phyloP scores from a whole-genome alignment of 2,329 filamentous ascomycete genomes.

The Pseudocercospora musae region DNA sequence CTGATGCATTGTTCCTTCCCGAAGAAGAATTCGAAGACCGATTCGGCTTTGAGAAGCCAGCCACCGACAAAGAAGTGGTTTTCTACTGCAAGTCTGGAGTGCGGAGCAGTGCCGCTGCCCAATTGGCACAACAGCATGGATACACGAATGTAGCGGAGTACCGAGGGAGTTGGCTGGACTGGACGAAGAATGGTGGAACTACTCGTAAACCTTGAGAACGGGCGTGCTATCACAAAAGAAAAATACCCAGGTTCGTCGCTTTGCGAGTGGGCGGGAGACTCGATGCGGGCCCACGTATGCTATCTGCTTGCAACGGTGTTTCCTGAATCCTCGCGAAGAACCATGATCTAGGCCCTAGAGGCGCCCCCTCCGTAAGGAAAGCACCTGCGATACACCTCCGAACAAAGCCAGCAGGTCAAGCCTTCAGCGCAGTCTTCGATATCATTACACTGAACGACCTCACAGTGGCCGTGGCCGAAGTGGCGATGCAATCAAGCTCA shows the following conservation, averaged over 20 bases:
- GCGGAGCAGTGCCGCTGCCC: slow-evolving; percentile 71
- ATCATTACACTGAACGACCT: too few species aligned
- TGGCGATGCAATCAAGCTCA: too few species aligned
- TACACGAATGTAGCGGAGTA: slow-evolving; percentile 72
- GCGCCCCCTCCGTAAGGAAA: too few species aligned
- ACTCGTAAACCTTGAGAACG: slow-evolving; percentile 33
- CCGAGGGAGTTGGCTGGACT: slow-evolving; percentile 76
- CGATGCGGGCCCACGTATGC: background rate
- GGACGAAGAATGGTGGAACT: slow-evolving; percentile 69
- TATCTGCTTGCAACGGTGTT: too few species aligned
- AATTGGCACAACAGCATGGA: slow-evolving; percentile 71
- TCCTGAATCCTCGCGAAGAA: too few species aligned
- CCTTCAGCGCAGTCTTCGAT: too few species aligned
- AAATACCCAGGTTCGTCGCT: background rate
- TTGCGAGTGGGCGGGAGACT: background rate
- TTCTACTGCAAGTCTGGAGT: slow-evolving; percentile 96
- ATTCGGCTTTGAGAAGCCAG: slow-evolving; percentile 73
- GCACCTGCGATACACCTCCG: too few species aligned
- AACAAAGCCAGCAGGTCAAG: too few species aligned
- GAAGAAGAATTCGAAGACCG: slow-evolving; percentile 77
- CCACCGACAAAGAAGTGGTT: slow-evolving; percentile 56
- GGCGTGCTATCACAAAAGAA: background rate
- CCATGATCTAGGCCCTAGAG: too few species aligned
- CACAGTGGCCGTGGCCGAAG: too few species aligned
- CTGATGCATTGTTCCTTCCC: slow-evolving; percentile 74